Evolutionary conservation across 2,329 filamentous ascomycete genomes (phyloP), one percentile per base, ranked within the genome.

Genomic region (Hypoxylon sp.): DNA sequence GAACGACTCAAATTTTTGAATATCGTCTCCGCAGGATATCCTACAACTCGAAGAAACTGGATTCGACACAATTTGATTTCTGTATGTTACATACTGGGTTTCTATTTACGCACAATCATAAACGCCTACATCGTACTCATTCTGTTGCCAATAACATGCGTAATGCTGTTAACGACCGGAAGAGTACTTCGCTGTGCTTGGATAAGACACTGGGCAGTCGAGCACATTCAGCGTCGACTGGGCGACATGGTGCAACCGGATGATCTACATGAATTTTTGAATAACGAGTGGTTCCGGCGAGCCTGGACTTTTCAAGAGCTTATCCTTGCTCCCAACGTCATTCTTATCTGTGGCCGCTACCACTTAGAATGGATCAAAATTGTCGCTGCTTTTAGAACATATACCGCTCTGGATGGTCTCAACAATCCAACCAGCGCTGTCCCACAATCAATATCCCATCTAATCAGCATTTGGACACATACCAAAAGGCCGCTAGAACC

Each of bases 271-370:
- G 37, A 55, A 5, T 14, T 55, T 24, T 24, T 44, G 13, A 14
- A 24, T 17, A 29, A 22, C 26, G 52, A 55, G 3, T 55, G 52
- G 52, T 55, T 55, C 14, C 29, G 19, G 6, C n/a, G 52, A 31
- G 35, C 52, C 13, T 55, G 52, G 52, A 55, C 52, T 1, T 55
- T 55, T 37, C 52, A 55, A 19, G 52, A 55, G 10, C 9, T 55
- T 29, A 29, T 55, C 11, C 17, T 55, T 9, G 35, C 52, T 35
- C 52, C 19, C 9, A 44, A 55, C 9, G n/a, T n/a, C 2, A 9
- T 55, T 2, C 24, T 55, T 3, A 9, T 55, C 2, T 42, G 52
- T 22, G 52, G 52, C 2, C 35, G 3, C 0, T 0, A 6, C 2
- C 35, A 37, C 35, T 6, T 37, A 3, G 35, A 37, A 3, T 37